Evolutionary conservation across 768 basidiomycete species (phyloP), one percentile per base, ranked within the genome.

Genomic region (Kwoniella dejecticola): DNA sequence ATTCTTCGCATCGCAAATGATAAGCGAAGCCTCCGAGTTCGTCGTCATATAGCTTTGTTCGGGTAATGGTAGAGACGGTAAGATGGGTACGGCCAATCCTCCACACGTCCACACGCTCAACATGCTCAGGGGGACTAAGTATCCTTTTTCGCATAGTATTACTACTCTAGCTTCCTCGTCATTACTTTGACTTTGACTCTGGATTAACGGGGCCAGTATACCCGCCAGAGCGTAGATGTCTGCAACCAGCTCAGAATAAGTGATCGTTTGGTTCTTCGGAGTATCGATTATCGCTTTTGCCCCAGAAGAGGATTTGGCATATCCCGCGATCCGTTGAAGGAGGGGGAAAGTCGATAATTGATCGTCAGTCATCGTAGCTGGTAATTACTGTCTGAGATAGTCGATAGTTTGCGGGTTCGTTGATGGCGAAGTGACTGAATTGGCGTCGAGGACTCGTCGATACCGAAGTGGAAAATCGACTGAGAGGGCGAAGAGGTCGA

Each of bases 1-100:
- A 23, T 72, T 64, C 23, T 56, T 57, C 41, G 60, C 53, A 61
- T 72, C 70, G n/a, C 58, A 55, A 21, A 77, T 58, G 7, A 77
- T 57, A 1, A 64, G 36, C n/a, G 44, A 29, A 8, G 71, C 60
- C 13, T 60, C 67, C 4, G 64, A 58, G 50, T 77, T 75, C 17
- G 36, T 40, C 38, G 72, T 63, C 54, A 72, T 71, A 54, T 77
- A 74, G 17, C 42, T 42, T 52, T 73, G 72, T 56, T 77, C 75
- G 13, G 71, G 63, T 13, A 72, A 47, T 15, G 75, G 75, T 47
- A 71, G 58, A 24, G 62, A 59, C 24, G 72, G 69, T 15, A 77
- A 60, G 4, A 75, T 53, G 0, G 75, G 75, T 3, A 77, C 66
- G 30, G 64, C 66, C 29, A 77, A 46, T 6, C 73, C 73, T 12